Evolutionary conservation across 2,329 filamentous ascomycete species (phyloP).

Genomic region (Exophiala spinifera): DNA sequence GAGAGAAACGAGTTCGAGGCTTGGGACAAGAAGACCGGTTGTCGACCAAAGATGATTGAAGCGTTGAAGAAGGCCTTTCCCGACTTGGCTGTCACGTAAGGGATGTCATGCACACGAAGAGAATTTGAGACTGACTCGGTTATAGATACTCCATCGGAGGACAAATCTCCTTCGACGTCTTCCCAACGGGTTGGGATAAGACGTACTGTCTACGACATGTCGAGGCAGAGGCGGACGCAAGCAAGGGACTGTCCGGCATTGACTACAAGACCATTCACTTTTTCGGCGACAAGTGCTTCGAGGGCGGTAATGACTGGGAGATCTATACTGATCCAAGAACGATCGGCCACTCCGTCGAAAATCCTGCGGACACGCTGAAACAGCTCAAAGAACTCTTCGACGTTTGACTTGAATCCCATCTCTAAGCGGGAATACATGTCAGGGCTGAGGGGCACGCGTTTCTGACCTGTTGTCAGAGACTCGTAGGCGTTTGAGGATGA

Average conservation of each 20-base stretch:
- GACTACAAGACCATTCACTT: constrained; percentile 89
- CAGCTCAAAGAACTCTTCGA: constrained; percentile 76
- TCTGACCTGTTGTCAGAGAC: too few species aligned
- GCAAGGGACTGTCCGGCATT: constrained; percentile 59
- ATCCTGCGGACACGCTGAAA: constrained; percentile 76
- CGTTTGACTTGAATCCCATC: constrained; percentile 16
- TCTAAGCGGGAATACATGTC: constrained; percentile 3
- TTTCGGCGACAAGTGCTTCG: constrained; percentile 92
- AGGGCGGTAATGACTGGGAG: constrained; percentile 93
- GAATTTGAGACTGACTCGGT: background rate
- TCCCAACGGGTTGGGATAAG: constrained; percentile 97
- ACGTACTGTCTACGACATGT: constrained; percentile 91
- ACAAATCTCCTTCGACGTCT: constrained; percentile 97
- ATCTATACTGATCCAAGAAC: constrained; percentile 82
- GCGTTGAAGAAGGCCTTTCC: constrained; percentile 76
- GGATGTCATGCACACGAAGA: constrained; percentile 26
- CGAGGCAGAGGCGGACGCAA: constrained; percentile 67
- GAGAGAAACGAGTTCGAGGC: constrained; percentile 80
- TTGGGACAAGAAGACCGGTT: constrained; percentile 74
- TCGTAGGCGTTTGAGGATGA: too few species aligned
- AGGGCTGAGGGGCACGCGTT: background rate
- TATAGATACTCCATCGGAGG: constrained; percentile 86
- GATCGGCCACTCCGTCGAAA: constrained; percentile 77
- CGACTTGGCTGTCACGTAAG: constrained; percentile 78
- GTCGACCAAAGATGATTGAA: constrained; percentile 73